These are phyloP conservation scores for Diaporthe longicolla DNA, from an alignment of 2,329 filamentous ascomycete genomes.

Conservation along the genomic window DNA sequence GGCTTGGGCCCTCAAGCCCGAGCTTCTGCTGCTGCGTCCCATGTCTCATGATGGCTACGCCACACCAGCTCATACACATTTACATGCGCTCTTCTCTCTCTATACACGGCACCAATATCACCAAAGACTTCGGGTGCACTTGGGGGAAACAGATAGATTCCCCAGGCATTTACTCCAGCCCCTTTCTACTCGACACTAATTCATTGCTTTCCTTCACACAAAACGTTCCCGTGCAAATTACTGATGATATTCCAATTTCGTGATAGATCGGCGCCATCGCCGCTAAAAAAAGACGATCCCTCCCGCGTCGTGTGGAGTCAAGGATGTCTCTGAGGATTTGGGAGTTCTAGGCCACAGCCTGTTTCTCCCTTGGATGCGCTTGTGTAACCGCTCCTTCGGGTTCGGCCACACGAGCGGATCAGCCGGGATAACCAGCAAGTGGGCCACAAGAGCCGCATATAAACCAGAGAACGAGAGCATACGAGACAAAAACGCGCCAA, in stretches of 20 bases:
- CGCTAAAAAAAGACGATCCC: constrained; percentile 40
- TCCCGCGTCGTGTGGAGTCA: constrained; percentile 17
- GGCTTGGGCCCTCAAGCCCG: constrained; percentile 1
- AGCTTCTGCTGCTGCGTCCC: neutral
- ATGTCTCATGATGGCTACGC: constrained; percentile 16
- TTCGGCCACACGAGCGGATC: constrained; percentile 29
- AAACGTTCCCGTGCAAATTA: constrained; percentile 40
- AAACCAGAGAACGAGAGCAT: constrained; percentile 13
- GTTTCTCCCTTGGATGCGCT: neutral
- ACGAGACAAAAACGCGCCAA: constrained; percentile 14
- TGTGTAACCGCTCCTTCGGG: constrained; percentile 35
- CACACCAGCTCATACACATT: constrained; percentile 22
- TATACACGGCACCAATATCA: constrained; percentile 17
- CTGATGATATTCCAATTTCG: constrained; percentile 44
- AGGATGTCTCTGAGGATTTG: constrained; percentile 24
- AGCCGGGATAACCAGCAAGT: constrained; percentile 23
- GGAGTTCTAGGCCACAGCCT: constrained; percentile 7
- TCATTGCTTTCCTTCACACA: constrained; percentile 28
- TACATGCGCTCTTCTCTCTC: neutral
- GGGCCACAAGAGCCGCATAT: constrained; percentile 28
- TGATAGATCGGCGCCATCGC: constrained; percentile 45
- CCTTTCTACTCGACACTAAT: constrained; percentile 43
- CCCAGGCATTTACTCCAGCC: constrained; percentile 44
- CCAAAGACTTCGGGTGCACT: constrained; percentile 29
- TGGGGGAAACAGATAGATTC: constrained; percentile 39